Percentiles rank a stretch among this genome's conserved stretches.
These are phyloP conservation scores for Aspergillus amoenus DNA, from an alignment of 2,329 filamentous ascomycete species.

Conservation along the genomic window DNA sequence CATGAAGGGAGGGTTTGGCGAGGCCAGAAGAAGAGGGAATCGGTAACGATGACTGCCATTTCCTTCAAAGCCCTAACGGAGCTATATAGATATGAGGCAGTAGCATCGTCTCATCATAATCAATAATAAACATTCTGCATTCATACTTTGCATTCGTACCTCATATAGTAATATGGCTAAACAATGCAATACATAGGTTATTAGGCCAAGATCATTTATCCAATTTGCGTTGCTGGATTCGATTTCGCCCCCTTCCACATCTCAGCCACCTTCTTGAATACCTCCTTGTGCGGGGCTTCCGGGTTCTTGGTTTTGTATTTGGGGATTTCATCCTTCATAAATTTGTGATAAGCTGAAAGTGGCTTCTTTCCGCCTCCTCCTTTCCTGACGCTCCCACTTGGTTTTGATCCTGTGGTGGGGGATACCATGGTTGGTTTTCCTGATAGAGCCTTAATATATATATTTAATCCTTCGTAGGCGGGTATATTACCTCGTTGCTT, in stretches of 20 bases:
- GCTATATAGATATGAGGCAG: not conserved
- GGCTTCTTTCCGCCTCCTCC: not conserved
- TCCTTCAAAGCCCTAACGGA: not conserved
- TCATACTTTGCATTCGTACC: not conserved
- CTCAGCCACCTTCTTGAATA: not conserved
- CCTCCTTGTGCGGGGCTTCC: not conserved
- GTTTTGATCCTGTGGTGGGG: not conserved
- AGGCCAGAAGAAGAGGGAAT: slow-evolving; percentile 35
- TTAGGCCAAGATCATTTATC: not conserved
- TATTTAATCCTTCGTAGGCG: not conserved
- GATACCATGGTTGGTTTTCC: not conserved
- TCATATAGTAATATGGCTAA: not conserved
- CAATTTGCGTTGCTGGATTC: not conserved
- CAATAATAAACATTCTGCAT: not conserved
- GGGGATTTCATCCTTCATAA: not conserved
- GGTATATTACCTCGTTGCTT: not conserved
- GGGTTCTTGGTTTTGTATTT: not conserved
- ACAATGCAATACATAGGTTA: not conserved
- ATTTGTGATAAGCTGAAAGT: not conserved
- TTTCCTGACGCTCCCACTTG: not conserved
- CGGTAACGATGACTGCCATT: slow-evolving; percentile 21
- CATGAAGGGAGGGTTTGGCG: slow-evolving; percentile 29
- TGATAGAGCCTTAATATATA: not conserved
- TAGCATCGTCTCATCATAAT: not conserved
- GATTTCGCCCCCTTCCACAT: not conserved